Base-by-base conservation (phyloP, 768 basidiomycete species). In the Bullera alba region DNA sequence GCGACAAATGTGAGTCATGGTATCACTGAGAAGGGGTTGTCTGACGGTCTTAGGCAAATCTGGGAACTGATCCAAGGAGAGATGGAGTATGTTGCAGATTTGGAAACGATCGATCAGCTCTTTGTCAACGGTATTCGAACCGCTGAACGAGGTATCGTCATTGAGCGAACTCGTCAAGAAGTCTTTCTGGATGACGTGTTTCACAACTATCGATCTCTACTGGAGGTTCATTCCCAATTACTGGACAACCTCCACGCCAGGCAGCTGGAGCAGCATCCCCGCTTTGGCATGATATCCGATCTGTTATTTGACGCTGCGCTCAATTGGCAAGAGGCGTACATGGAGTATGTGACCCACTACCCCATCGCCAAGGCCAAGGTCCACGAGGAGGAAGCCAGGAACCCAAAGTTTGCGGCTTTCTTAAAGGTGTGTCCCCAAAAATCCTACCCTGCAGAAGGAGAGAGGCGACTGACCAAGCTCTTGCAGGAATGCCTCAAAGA, bases 51-150 rank as follows among this genome's bases (percentile, higher is more conserved):
- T n/a, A 90, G 88, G 37, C 83, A 90, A 62, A 90, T 93, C 44
- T 95, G 92, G 63, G 90, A 95, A 75, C 72, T 93, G 54, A 93
- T 95, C 71, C 87, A 93, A 71, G 86, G 87, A 56, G 90, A 95
- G 71, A 93, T 93, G 88, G 81, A 83, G 23, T 95, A 92, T 65
- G 90, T 93, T 23, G 86, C 83, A 60, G 90, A 95, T 76, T 73
- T 95, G 51, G 86, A 90, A 72, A 85, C 83, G 48, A 84, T 95
- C 38, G 83, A 85, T 53, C 76, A 76, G 86, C 84, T 95, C 73
- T 95, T 86, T 61, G 79, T 79, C 78, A 38, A 55, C 22, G 65
- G 68, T 7, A 54, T 74, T 0, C 53, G 68, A 10, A 42, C 56
- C 22, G 67, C 72, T 14, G 64, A 69, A 5, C 39, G 61, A 81